These are phyloP conservation scores for Polygonum maritimum DNA, from an alignment of 148 eudicot genomes.

Conservation along the genomic window DNA sequence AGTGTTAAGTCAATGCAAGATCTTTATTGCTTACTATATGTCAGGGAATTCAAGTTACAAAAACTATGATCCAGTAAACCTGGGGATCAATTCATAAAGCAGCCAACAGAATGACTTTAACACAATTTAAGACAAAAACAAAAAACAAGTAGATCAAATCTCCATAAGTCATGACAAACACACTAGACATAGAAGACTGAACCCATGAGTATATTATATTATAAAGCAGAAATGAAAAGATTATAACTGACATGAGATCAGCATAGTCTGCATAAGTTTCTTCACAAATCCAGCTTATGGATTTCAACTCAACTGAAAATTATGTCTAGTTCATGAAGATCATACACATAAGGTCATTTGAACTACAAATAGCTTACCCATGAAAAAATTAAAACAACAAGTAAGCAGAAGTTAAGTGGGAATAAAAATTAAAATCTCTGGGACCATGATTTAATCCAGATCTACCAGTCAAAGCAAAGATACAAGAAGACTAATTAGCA, in stretches of 20 bases:
- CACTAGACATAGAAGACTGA: not conserved
- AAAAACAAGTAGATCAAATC: not conserved
- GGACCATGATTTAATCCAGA: constrained; percentile 1
- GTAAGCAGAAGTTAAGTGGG: not conserved
- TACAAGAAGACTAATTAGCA: not conserved
- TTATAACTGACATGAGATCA: not conserved
- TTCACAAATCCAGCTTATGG: not conserved
- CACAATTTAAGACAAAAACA: not conserved
- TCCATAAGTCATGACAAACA: not conserved
- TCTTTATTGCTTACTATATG: not conserved
- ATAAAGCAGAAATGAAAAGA: not conserved
- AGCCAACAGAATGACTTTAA: not conserved
- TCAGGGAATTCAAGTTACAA: not conserved
- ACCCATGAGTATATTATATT: not conserved
- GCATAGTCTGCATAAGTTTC: not conserved
- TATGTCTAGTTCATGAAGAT: not conserved
- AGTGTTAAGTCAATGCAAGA: not conserved
- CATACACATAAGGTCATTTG: not conserved
- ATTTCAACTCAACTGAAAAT: not conserved
- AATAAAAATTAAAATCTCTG: not conserved
- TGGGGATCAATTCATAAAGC: not conserved
- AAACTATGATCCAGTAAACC: not conserved
- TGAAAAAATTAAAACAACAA: not conserved
- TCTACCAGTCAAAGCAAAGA: constrained; percentile 5
- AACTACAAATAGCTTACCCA: not conserved